These are phyloP conservation scores for Microbotryum saponariae DNA, from an alignment of 1,284 basidiomycete species.

Conservation along the genomic window DNA sequence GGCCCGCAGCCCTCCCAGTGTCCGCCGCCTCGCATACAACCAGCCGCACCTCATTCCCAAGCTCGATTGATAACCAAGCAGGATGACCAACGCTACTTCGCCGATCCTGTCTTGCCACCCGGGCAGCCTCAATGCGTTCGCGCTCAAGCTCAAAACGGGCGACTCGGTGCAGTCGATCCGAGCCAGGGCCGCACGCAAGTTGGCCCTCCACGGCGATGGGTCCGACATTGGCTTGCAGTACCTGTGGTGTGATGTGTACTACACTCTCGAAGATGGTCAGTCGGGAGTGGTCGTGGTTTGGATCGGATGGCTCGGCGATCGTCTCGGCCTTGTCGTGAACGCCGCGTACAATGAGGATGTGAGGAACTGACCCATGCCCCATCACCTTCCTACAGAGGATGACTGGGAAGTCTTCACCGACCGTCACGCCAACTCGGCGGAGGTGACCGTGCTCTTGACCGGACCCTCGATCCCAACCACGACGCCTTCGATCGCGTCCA, in stretches of 20 bases:
- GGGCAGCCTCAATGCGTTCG: constrained; percentile 33
- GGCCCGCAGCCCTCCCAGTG: too few species aligned
- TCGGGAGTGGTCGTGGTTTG: too few species aligned
- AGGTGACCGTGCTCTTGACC: constrained; percentile 31
- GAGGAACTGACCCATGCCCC: not conserved
- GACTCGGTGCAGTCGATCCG: constrained; percentile 25
- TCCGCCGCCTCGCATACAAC: too few species aligned
- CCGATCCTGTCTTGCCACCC: constrained; percentile 32
- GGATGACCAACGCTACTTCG: not conserved
- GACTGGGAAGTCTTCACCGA: constrained; percentile 34
- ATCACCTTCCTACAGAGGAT: constrained; percentile 28
- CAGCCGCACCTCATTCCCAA: too few species aligned
- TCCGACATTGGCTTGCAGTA: constrained; percentile 24
- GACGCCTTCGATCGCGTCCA: constrained; percentile 31
- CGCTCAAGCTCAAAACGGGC: constrained; percentile 32
- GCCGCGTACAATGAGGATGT: not conserved
- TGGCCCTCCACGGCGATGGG: constrained; percentile 21
- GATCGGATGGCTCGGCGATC: not conserved
- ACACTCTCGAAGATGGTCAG: constrained; percentile 35
- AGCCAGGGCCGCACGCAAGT: constrained; percentile 21
- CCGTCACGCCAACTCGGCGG: constrained; percentile 23
- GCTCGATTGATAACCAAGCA: too few species aligned
- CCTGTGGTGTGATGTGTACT: constrained; percentile 33
- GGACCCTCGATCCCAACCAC: constrained; percentile 26
- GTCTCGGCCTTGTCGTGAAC: not conserved